Percentiles rank a stretch among this genome's conserved stretches.
Conservation (phyloP, 2,329 filamentous ascomycete species). For the Claviceps africana region DNA sequence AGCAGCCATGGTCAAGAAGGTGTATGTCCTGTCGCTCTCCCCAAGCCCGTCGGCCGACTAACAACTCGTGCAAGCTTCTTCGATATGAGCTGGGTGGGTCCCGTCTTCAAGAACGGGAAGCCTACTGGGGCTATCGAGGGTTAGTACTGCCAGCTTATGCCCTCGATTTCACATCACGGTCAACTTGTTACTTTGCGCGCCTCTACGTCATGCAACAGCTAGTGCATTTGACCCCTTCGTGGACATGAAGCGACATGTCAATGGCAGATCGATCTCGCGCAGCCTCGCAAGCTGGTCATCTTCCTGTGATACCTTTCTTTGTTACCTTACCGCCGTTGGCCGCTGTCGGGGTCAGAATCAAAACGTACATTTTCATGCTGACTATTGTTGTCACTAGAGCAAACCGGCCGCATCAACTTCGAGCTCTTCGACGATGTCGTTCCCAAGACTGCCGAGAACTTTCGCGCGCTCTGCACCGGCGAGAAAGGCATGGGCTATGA, state of each 20-base stretch:
- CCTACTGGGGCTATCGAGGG: conserved; percentile 43
- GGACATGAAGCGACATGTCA: not conserved
- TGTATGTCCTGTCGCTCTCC: conserved; percentile 34
- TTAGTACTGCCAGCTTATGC: conserved; percentile 27
- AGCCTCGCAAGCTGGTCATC: not conserved
- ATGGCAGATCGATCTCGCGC: not conserved
- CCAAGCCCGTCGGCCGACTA: not conserved
- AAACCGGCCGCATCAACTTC: conserved; percentile 74
- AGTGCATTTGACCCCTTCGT: not conserved
- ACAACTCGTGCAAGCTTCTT: conserved; percentile 41
- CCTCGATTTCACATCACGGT: not conserved
- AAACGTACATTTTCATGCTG: not conserved
- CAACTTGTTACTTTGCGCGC: not conserved
- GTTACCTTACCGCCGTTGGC: not conserved
- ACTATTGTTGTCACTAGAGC: conserved; percentile 31
- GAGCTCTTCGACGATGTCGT: conserved; percentile 74
- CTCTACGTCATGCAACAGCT: not conserved
- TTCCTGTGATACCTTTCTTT: not conserved
- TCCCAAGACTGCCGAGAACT: conserved; percentile 79
- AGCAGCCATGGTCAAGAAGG: conserved; percentile 58
- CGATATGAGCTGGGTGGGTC: conserved; percentile 60
- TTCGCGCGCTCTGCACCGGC: conserved; percentile 68
- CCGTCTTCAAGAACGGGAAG: conserved; percentile 47
- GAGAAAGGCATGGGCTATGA: conserved; percentile 74
- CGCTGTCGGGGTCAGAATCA: not conserved